phyloP scores from a whole-genome alignment of 2,329 filamentous ascomycete species.

The Pseudocercospora fijiensis region DNA sequence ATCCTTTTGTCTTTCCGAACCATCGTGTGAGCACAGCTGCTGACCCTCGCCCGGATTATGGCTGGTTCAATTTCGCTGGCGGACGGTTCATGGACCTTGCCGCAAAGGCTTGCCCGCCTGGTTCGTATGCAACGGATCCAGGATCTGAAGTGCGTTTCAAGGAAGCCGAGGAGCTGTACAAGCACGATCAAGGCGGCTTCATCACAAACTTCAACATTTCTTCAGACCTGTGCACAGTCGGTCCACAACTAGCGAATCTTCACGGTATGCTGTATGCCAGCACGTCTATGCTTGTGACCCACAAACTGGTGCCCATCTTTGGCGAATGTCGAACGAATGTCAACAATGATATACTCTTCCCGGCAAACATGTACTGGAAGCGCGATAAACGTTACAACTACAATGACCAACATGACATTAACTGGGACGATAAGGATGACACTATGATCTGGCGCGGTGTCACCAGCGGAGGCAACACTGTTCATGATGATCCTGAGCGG shows the following conservation, averaged over 20 bases:
- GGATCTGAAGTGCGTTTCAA: slow-evolving; percentile 6
- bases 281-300: slow-evolving; percentile 39
- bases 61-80: slow-evolving; percentile 49
- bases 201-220: slow-evolving; percentile 38
- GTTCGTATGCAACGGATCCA: slow-evolving; percentile 23
- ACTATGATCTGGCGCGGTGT: slow-evolving; percentile 47
- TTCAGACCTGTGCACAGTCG: slow-evolving; percentile 63
- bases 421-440: slow-evolving; percentile 44
- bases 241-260: slow-evolving; percentile 57
- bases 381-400: slow-evolving; percentile 53
- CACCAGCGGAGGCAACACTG: slow-evolving; percentile 32
- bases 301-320: slow-evolving; percentile 43
- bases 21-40: slow-evolving; percentile 42
- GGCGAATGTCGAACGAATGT: slow-evolving; percentile 47
- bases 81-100: slow-evolving; percentile 43
- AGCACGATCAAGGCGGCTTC: slow-evolving; percentile 46
- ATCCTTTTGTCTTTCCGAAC: slow-evolving; percentile 29
- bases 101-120: slow-evolving; percentile 38
- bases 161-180: slow-evolving; percentile 44
- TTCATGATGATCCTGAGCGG: slow-evolving; percentile 48
- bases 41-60: slow-evolving; percentile 40
- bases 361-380: slow-evolving; percentile 50
- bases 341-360: slow-evolving; percentile 51
- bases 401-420: slow-evolving; percentile 53
- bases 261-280: slow-evolving; percentile 66